These are phyloP conservation scores for Gomphus bonarii DNA, from an alignment of 1,284 basidiomycete genomes.

Conservation along the genomic window DNA sequence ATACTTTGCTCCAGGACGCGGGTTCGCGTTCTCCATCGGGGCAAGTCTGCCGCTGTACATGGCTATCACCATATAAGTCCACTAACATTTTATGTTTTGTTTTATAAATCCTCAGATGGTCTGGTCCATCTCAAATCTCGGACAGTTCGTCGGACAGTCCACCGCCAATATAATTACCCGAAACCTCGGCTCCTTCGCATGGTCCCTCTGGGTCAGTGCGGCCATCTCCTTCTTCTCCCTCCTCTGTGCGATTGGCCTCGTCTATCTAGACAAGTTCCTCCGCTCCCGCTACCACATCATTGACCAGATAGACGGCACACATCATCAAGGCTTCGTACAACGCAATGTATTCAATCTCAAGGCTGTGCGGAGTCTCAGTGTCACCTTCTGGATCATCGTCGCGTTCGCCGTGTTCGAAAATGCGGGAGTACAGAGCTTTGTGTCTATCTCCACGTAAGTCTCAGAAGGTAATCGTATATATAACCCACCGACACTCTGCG, in stretches of 20 bases:
- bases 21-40: slow-evolving; percentile 33
- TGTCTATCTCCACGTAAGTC: slow-evolving; percentile 34
- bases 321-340: slow-evolving; percentile 15
- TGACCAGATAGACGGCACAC: slow-evolving; percentile 22
- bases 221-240: slow-evolving; percentile 31
- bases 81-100: too few species aligned
- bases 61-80: slow-evolving; percentile 13
- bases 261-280: slow-evolving; percentile 31
- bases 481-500: background rate
- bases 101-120: background rate
- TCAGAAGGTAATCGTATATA: too few species aligned
- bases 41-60: slow-evolving; percentile 20
- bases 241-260: slow-evolving; percentile 27
- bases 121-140: slow-evolving; percentile 7
- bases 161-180: slow-evolving; percentile 30
- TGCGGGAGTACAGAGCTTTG: slow-evolving; percentile 35
- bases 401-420: slow-evolving; percentile 34
- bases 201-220: slow-evolving; percentile 34
- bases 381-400: slow-evolving; percentile 35
- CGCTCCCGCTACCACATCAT: slow-evolving; percentile 27
- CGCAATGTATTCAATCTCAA: slow-evolving; percentile 25
- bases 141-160: slow-evolving; percentile 31
- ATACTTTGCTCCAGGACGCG: slow-evolving; percentile 33
- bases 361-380: slow-evolving; percentile 27
- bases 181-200: slow-evolving; percentile 32